Evolutionary conservation across 1,284 basidiomycete genomes (phyloP).

Genomic region (Apiotrichum sp.): DNA sequence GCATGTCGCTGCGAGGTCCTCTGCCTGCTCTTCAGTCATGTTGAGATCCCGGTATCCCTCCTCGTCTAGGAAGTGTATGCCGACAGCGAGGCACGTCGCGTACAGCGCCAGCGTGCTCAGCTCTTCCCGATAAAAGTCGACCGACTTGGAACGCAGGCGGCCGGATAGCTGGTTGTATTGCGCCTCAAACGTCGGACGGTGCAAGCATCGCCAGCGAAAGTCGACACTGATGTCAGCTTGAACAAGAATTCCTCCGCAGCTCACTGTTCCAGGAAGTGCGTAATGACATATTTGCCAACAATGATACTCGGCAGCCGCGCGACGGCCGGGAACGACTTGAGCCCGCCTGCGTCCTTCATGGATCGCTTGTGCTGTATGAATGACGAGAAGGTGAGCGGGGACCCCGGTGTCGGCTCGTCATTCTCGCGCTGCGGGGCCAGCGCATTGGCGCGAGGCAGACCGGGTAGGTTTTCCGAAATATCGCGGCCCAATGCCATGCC

Average conservation of each 20-base stretch:
- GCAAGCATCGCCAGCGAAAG: conserved; percentile 21
- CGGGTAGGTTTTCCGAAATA: conserved; percentile 1
- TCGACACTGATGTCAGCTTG: conserved; percentile 5
- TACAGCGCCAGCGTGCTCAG: conserved; percentile 21
- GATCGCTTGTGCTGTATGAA: conserved; percentile 16
- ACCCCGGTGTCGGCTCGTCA: conserved; percentile 14
- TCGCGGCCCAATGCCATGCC: conserved; percentile 19
- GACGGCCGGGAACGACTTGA: conserved; percentile 15
- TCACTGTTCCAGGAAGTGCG: conserved; percentile 13
- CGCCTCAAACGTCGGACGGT: conserved; percentile 20
- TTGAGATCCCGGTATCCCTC: conserved; percentile 20
- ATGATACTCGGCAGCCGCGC: conserved; percentile 9
- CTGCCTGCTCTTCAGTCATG: conserved; percentile 29
- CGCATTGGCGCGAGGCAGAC: neutral
- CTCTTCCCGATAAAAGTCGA: conserved; percentile 17
- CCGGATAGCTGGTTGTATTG: conserved; percentile 17
- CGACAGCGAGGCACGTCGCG: conserved; percentile 19
- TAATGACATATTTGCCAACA: conserved; percentile 19
- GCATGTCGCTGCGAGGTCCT: conserved; percentile 26
- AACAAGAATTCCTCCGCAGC: neutral
- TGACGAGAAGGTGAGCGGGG: conserved; percentile 14
- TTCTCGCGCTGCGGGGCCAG: neutral
- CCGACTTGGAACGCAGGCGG: conserved; percentile 8
- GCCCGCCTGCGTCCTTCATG: conserved; percentile 1
- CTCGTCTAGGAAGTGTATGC: conserved; percentile 24